Evolutionary conservation across 805 yeast species (phyloP).

Genomic region (Wickerhamomyces subpelliculosus): DNA sequence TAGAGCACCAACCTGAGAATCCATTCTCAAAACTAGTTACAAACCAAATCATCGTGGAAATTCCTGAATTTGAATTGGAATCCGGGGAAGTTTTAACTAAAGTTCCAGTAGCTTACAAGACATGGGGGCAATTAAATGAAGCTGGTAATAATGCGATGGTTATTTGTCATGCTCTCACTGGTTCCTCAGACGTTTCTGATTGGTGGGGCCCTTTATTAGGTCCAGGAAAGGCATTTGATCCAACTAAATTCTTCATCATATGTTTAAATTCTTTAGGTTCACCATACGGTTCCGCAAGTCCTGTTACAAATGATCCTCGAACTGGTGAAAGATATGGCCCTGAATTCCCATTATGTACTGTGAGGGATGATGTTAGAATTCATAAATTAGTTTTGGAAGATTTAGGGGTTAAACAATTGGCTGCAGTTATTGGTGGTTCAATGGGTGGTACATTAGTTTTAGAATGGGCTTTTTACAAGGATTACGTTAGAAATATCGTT

Average conservation of each 20-base stretch:
- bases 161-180: conserved; percentile 95
- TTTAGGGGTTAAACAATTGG: conserved; percentile 70
- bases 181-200: conserved; percentile 90
- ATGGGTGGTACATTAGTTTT: conserved; percentile 98
- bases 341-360: conserved; percentile 87
- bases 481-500: conserved; percentile 63
- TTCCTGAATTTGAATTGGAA: conserved; percentile 72
- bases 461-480: conserved; percentile 72
- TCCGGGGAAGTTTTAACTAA: conserved; percentile 67
- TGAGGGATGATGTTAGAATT: conserved; percentile 84
- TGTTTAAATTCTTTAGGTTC: conserved; percentile 93
- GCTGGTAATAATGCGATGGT: conserved; percentile 70
- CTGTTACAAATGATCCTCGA: conserved; percentile 71
- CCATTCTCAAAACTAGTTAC: conserved; percentile 64
- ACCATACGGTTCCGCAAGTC: conserved; percentile 94
- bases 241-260: conserved; percentile 74
- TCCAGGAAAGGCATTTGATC: conserved; percentile 81
- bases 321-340: conserved; percentile 84
- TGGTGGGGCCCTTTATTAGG: conserved; percentile 99
- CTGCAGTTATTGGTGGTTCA: conserved; percentile 90
- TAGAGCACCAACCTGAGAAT: conserved; percentile 42
- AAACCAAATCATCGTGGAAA: conserved; percentile 70
- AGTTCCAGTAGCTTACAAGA: conserved; percentile 91
- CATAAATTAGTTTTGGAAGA: conserved; percentile 75
- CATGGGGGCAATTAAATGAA: conserved; percentile 85